A percentile compares a stretch with the other conserved stretches of the same genome.
phyloP scores from a whole-genome alignment of 768 basidiomycete genomes.

The Boletus vinaceobasis region DNA sequence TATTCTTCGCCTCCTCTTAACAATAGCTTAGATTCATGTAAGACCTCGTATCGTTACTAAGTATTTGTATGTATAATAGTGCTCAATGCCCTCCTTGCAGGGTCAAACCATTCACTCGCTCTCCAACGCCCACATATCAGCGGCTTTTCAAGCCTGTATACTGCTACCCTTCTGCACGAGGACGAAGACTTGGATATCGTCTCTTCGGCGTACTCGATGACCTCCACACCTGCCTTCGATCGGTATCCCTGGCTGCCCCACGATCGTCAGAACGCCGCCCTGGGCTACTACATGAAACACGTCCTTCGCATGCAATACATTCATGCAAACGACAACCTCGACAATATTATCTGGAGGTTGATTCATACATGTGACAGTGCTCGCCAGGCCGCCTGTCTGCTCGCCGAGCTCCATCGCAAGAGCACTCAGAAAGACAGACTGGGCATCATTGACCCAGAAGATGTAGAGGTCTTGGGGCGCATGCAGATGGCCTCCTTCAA shows the following conservation, averaged over 20 bases:
- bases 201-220: conserved; percentile 21
- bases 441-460: conserved; percentile 19
- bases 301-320: conserved; percentile 71
- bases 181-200: conserved; percentile 20
- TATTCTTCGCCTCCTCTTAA: conserved; percentile 36
- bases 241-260: conserved; percentile 14
- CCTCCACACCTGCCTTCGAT: conserved; percentile 1
- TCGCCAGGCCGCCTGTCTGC: conserved; percentile 56
- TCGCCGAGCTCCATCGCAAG: conserved; percentile 56
- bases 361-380: conserved; percentile 47
- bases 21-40: conserved; percentile 68
- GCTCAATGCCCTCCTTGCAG: conserved; percentile 62
- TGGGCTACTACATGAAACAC: conserved; percentile 52
- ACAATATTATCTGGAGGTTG: conserved; percentile 47
- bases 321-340: conserved; percentile 50
- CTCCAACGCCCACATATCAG: conserved; percentile 30
- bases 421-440: conserved; percentile 25
- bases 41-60: conserved; percentile 70
- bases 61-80: conserved; percentile 62
- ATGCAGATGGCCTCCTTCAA: conserved; percentile 20
- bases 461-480: conserved; percentile 25
- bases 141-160: conserved; percentile 25
- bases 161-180: neutral
- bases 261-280: conserved; percentile 16
- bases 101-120: conserved; percentile 30